Evolutionary conservation across 306 rosid species (phyloP).

Genomic region (Amphicarpaea edgeworthii): DNA sequence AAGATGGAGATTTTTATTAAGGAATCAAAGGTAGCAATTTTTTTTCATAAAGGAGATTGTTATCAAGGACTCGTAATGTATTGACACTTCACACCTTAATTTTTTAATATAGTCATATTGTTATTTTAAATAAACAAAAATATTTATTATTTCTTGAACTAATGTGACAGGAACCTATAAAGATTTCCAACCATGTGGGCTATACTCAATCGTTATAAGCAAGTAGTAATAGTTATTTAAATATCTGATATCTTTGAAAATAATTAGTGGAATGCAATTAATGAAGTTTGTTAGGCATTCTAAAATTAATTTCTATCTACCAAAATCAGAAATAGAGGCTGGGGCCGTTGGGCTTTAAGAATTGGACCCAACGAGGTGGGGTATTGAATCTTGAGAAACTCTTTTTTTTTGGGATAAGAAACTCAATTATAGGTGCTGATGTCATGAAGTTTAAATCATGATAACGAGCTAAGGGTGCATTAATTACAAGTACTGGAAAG

Average conservation of each 20-base stretch:
- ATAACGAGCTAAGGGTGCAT: background rate
- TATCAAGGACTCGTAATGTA: background rate
- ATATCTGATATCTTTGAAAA: too few species aligned
- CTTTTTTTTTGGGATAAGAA: background rate
- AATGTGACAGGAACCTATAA: background rate
- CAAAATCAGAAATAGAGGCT: background rate
- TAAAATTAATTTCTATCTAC: background rate
- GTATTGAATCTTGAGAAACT: background rate
- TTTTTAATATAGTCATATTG: background rate
- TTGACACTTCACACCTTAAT: background rate
- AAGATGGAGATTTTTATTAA: background rate
- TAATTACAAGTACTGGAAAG: background rate
- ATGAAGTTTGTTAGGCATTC: conserved; percentile 19
- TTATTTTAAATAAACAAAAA: background rate
- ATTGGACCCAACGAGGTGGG: background rate
- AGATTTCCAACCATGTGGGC: background rate
- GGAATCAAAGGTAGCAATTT: background rate
- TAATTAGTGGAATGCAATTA: background rate
- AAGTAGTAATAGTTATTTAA: too few species aligned
- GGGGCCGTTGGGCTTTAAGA: conserved; percentile 9
- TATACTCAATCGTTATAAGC: background rate
- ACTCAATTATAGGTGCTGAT: background rate
- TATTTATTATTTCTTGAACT: background rate
- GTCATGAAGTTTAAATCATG: background rate
- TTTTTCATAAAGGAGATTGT: background rate